Percentiles rank a stretch among this genome's conserved stretches.
Evolutionary conservation across 805 yeast species (phyloP).

Genomic region (Starmera dryadoides): DNA sequence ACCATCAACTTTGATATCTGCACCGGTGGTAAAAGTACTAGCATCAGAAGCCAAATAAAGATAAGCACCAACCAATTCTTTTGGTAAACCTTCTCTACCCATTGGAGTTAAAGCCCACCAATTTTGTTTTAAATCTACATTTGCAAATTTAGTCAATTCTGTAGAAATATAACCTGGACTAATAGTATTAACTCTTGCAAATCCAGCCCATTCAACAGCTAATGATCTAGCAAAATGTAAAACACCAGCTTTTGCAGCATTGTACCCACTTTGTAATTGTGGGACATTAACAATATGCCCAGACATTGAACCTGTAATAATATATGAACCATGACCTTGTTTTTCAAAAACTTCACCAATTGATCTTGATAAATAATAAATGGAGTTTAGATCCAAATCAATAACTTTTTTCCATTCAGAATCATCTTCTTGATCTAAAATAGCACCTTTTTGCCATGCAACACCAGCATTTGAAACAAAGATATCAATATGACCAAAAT

Average conservation of each 20-base stretch:
- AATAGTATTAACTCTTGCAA: conserved; percentile 78
- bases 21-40: conserved; percentile 69
- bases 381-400: conserved; percentile 72
- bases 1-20: conserved; percentile 76
- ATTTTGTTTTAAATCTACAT: conserved; percentile 32
- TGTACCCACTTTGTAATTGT: conserved; percentile 80
- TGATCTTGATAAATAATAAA: conserved; percentile 71
- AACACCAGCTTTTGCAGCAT: conserved; percentile 82
- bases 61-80: conserved; percentile 76
- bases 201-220: conserved; percentile 82
- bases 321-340: conserved; percentile 72
- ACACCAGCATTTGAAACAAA: conserved; percentile 90
- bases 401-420: conserved; percentile 67
- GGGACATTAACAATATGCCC: conserved; percentile 86
- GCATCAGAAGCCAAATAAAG: conserved; percentile 78
- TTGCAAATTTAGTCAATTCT: conserved; percentile 48
- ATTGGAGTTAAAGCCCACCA: conserved; percentile 53
- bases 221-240: conserved; percentile 69
- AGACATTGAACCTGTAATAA: conserved; percentile 86
- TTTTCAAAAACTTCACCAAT: conserved; percentile 67
- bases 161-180: conserved; percentile 84
- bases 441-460: conserved; percentile 66
- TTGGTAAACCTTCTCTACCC: conserved; percentile 71
- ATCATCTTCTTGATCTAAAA: conserved; percentile 36
- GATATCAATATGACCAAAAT: conserved; percentile 70